Evolutionary conservation across 768 basidiomycete genomes (phyloP).

Genomic region (Naganishia randhawae): DNA sequence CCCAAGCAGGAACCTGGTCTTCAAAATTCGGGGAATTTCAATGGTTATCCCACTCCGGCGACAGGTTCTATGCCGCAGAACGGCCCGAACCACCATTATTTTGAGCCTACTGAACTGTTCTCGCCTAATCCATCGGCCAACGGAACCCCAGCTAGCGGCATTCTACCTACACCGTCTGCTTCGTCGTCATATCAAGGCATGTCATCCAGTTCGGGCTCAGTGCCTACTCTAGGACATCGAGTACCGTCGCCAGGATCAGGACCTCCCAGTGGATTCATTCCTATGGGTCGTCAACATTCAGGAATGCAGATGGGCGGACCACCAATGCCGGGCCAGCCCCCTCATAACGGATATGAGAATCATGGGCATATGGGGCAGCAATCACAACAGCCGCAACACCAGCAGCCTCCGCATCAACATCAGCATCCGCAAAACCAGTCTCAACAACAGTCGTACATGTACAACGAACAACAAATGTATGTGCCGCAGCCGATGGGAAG

Average conservation of each 20-base stretch:
- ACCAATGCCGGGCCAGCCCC: not conserved
- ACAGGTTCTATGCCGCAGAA: conserved; percentile 12
- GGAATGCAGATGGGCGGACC: conserved; percentile 9
- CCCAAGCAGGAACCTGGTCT: not conserved
- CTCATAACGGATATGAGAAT: conserved; percentile 8
- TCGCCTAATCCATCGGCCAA: conserved; percentile 13
- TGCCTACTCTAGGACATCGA: conserved; percentile 11
- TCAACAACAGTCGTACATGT: conserved; percentile 5
- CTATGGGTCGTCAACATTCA: conserved; percentile 5
- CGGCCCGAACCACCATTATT: conserved; percentile 9
- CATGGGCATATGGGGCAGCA: not conserved
- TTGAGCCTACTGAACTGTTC: conserved; percentile 20
- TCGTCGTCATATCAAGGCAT: conserved; percentile 22
- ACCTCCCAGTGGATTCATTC: not conserved
- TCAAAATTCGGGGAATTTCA: not conserved
- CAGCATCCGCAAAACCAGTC: conserved; percentile 10
- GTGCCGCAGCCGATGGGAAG: conserved; percentile 3
- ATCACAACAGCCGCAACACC: not conserved
- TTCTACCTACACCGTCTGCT: conserved; percentile 20
- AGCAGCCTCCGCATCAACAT: not conserved
- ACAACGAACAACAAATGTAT: conserved; percentile 8
- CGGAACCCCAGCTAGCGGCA: not conserved
- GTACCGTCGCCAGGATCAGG: not conserved
- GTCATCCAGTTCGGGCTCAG: conserved; percentile 23
- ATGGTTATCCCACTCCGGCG: conserved; percentile 1